A percentile compares a stretch with the other conserved stretches of the same genome.
phyloP scores from a whole-genome alignment of 805 yeast species.

The Starmerella stigmatis region DNA sequence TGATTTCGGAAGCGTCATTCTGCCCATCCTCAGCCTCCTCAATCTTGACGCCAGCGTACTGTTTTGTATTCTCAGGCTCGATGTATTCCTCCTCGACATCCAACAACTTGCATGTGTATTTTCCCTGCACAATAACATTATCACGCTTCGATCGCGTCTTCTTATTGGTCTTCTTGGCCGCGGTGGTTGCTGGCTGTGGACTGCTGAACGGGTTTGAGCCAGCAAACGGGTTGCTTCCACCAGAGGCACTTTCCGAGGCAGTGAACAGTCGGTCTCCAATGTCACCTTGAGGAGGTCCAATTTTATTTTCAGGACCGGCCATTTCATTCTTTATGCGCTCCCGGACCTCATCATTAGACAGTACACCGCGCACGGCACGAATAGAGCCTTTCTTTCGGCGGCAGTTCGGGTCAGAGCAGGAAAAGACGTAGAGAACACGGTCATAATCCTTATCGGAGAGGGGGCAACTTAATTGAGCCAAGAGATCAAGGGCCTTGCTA shows the following conservation, averaged over 20 bases:
- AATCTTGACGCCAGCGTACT: conserved; percentile 32
- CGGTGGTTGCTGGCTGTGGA: background rate
- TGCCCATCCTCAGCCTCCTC: conserved; percentile 29
- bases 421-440: conserved; percentile 69
- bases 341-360: conserved; percentile 42
- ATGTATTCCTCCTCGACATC: conserved; percentile 65
- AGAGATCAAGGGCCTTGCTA: conserved; percentile 46
- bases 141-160: conserved; percentile 8
- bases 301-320: conserved; percentile 36
- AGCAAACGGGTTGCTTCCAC: conserved; percentile 1
- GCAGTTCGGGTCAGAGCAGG: conserved; percentile 57
- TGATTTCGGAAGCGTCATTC: conserved; percentile 11
- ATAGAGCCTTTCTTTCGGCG: conserved; percentile 59
- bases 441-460: conserved; percentile 52
- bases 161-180: conserved; percentile 4
- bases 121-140: conserved; percentile 32
- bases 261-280: conserved; percentile 21
- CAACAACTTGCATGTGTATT: conserved; percentile 55
- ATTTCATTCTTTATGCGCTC: conserved; percentile 33
- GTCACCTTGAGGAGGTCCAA: conserved; percentile 7
- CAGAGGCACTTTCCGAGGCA: background rate
- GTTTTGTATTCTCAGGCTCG: conserved; percentile 35
- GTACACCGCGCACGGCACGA: conserved; percentile 66
- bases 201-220: conserved; percentile 20
- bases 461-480: conserved; percentile 75